phyloP scores from a whole-genome alignment of 768 basidiomycete genomes.

The Pleurotus tuber-regium region DNA sequence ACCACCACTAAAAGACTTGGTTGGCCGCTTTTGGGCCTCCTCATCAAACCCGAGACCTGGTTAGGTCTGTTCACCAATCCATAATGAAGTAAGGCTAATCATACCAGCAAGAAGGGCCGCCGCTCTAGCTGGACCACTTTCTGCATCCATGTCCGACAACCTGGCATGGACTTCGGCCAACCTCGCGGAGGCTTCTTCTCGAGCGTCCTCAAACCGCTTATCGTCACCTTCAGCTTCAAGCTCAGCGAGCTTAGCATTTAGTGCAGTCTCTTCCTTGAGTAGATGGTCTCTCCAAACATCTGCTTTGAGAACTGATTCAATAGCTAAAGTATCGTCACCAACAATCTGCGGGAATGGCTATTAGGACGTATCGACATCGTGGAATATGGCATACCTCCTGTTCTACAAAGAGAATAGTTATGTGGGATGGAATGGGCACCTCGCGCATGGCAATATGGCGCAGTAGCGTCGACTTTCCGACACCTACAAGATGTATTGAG shows the following conservation, averaged over 20 bases:
- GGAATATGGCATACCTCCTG: slow-evolving; percentile 66
- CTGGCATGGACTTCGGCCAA: slow-evolving; percentile 87
- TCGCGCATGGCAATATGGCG: slow-evolving; percentile 95
- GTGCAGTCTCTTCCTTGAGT: slow-evolving; percentile 73
- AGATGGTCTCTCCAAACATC: slow-evolving; percentile 98
- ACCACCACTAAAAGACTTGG: slow-evolving; percentile 90
- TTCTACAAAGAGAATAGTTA: slow-evolving; percentile 97
- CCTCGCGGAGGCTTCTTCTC: slow-evolving; percentile 79
- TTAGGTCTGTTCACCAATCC: too few relatives aligned
- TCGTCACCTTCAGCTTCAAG: slow-evolving; percentile 77
- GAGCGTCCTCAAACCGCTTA: slow-evolving; percentile 77
- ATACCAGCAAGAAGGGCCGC: slow-evolving; percentile 84
- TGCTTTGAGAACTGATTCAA: slow-evolving; percentile 97
- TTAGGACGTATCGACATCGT: not conserved
- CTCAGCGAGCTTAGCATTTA: slow-evolving; percentile 71
- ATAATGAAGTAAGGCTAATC: slow-evolving; percentile 7
- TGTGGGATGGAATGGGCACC: slow-evolving; percentile 89
- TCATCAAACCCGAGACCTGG: slow-evolving; percentile 90
- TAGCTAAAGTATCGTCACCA: slow-evolving; percentile 89
- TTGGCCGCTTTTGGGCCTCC: slow-evolving; percentile 78
- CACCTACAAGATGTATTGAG: slow-evolving; percentile 51
- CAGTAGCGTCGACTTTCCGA: slow-evolving; percentile 95
- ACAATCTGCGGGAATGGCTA: slow-evolving; percentile 53
- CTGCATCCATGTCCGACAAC: slow-evolving; percentile 97
- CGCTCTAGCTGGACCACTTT: slow-evolving; percentile 93